These are phyloP conservation scores for Helianthus annuus DNA, from an alignment of 129 eudicot species.

Conservation along the genomic window HanXRQr2.0-SUNRISE NC_035442.2:170015649-170016148, in stretches of 20 bases:
- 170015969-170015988: constrained; percentile 7
- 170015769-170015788: too few species aligned
- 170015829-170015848: too few species aligned
- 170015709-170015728: too few species aligned
- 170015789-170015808: too few species aligned
- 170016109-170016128: neutral
- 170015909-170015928: neutral
- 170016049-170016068: neutral
- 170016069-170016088: neutral
- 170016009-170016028: too few species aligned
- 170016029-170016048: neutral
- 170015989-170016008: too few species aligned
- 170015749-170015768: too few species aligned
- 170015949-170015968: neutral
- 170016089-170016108: neutral
- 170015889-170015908: neutral
- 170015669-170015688: too few species aligned
- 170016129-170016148: neutral
- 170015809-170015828: too few species aligned
- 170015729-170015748: too few species aligned
- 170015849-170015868: neutral
- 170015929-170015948: neutral
- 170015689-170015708: too few species aligned
- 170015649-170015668: neutral
- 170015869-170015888: constrained; percentile 3